These are phyloP conservation scores for Aspergillus hiratsukae DNA, from an alignment of 2,329 filamentous ascomycete species.

Conservation along the genomic window DNA sequence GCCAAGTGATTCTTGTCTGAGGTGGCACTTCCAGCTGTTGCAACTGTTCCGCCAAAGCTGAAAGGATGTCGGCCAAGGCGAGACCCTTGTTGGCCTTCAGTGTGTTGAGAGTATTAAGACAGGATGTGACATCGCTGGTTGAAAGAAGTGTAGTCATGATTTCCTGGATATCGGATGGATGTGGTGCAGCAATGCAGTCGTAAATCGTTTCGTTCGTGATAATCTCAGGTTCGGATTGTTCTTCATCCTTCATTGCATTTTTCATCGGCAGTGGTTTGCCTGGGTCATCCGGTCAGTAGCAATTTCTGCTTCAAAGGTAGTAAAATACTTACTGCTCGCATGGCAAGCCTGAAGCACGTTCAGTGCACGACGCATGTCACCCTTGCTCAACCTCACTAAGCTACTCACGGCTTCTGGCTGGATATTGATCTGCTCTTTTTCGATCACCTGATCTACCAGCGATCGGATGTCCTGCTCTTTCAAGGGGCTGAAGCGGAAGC, in stretches of 20 bases:
- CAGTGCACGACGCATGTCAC: slow-evolving; percentile 90
- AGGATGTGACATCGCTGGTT: slow-evolving; percentile 83
- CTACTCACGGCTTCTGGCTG: slow-evolving; percentile 74
- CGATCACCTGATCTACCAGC: slow-evolving; percentile 83
- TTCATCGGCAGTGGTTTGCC: slow-evolving; percentile 64
- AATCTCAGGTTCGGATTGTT: slow-evolving; percentile 65
- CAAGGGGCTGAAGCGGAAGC: slow-evolving; percentile 90
- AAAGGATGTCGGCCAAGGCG: slow-evolving; percentile 90
- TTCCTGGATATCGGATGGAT: slow-evolving; percentile 78
- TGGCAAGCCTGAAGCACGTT: slow-evolving; percentile 97
- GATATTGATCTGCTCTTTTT: slow-evolving; percentile 82
- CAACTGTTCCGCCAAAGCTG: slow-evolving; percentile 76
- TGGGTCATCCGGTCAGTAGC: slow-evolving; percentile 27
- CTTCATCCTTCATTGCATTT: slow-evolving; percentile 55
- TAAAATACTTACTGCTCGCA: slow-evolving; percentile 66
- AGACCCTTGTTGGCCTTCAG: slow-evolving; percentile 82
- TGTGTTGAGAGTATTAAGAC: slow-evolving; percentile 79
- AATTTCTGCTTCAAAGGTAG: background rate
- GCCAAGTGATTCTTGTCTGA: slow-evolving; percentile 84
- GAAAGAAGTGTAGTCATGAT: slow-evolving; percentile 80
- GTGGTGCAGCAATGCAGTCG: slow-evolving; percentile 93
- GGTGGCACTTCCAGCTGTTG: slow-evolving; percentile 76
- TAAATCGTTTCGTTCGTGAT: slow-evolving; percentile 93
- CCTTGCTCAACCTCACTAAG: slow-evolving; percentile 81
- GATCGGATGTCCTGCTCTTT: slow-evolving; percentile 81